Percentiles rank a stretch among this genome's conserved stretches.
These are phyloP conservation scores for Phaeoacremonium minimum DNA, from an alignment of 2,329 filamentous ascomycete genomes.

Conservation along the genomic window DNA sequence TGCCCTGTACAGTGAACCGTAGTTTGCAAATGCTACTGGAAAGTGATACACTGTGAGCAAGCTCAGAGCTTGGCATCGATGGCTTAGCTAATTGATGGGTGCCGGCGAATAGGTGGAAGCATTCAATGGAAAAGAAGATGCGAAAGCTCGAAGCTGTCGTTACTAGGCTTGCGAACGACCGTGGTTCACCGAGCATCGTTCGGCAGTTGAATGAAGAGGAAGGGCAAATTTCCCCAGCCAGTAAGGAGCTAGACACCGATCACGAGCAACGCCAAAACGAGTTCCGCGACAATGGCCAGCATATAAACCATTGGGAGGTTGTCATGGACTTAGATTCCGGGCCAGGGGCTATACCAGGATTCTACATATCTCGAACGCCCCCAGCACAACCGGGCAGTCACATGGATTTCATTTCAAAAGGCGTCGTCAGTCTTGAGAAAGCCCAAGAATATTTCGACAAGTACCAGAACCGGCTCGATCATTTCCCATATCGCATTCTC, in stretches of 20 bases:
- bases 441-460: slow-evolving; percentile 9
- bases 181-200: slow-evolving; percentile 1
- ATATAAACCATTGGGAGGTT: neutral
- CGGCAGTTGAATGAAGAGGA: too few relatives aligned
- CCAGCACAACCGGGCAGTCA: neutral
- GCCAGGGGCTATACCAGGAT: neutral
- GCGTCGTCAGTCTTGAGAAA: slow-evolving; percentile 31
- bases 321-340: neutral
- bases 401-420: slow-evolving; percentile 47
- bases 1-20: slow-evolving; percentile 33
- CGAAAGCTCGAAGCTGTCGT: slow-evolving; percentile 27
- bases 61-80: too few relatives aligned
- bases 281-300: slow-evolving; percentile 12
- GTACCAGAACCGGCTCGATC: slow-evolving; percentile 43
- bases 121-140: slow-evolving; percentile 27
- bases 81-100: too few relatives aligned
- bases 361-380: too few relatives aligned
- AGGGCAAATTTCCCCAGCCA: too few relatives aligned
- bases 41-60: slow-evolving; percentile 25
- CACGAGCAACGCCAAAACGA: neutral
- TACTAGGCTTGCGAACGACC: slow-evolving; percentile 14
- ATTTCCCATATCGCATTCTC: slow-evolving; percentile 43
- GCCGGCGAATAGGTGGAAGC: slow-evolving; percentile 30
- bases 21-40: slow-evolving; percentile 35
- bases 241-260: neutral